phyloP scores from a whole-genome alignment of 495 filamentous ascomycete genomes.

The Penicillium riverlandense region DNA sequence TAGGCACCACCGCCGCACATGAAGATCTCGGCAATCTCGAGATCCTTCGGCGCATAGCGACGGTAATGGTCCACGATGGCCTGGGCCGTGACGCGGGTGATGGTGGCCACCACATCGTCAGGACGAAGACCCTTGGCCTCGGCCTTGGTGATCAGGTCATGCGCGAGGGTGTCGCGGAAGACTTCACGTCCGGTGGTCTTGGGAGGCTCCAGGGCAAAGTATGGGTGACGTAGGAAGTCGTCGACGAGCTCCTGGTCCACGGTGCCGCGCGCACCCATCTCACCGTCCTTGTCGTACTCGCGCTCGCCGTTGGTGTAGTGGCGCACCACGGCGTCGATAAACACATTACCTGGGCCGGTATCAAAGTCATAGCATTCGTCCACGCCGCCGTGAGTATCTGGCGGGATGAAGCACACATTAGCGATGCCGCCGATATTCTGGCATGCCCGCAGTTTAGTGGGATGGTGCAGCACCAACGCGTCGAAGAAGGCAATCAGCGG shows the following conservation, averaged over 20 bases:
- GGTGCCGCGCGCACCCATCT: slow-evolving; percentile 43
- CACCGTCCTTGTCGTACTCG: slow-evolving; percentile 39
- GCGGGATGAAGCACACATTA: slow-evolving; percentile 54
- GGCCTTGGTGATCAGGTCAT: slow-evolving; percentile 39
- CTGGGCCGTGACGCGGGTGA: slow-evolving; percentile 51
- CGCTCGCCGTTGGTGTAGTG: slow-evolving; percentile 24
- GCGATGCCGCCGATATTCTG: slow-evolving; percentile 56
- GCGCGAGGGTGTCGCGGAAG: slow-evolving; percentile 46
- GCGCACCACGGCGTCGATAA: slow-evolving; percentile 33
- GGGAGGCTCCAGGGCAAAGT: slow-evolving; percentile 42
- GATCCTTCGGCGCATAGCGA: slow-evolving; percentile 38
- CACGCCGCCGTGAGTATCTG: slow-evolving; percentile 40
- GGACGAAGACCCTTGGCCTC: slow-evolving; percentile 33
- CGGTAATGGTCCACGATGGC: slow-evolving; percentile 50
- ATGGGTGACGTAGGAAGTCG: slow-evolving; percentile 41
- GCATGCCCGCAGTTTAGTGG: slow-evolving; percentile 47
- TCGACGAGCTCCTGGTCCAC: slow-evolving; percentile 48
- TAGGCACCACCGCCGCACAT: slow-evolving; percentile 53
- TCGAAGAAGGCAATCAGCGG: slow-evolving; percentile 43
- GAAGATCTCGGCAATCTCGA: slow-evolving; percentile 49
- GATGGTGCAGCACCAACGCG: slow-evolving; percentile 46
- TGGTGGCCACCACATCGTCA: slow-evolving; percentile 46
- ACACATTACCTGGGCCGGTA: slow-evolving; percentile 35
- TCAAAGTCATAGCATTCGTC: slow-evolving; percentile 48
- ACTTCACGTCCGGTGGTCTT: slow-evolving; percentile 55